Base-by-base conservation (phyloP, 257 asterid species). In the Nicotiana obtusifolia region DNA sequence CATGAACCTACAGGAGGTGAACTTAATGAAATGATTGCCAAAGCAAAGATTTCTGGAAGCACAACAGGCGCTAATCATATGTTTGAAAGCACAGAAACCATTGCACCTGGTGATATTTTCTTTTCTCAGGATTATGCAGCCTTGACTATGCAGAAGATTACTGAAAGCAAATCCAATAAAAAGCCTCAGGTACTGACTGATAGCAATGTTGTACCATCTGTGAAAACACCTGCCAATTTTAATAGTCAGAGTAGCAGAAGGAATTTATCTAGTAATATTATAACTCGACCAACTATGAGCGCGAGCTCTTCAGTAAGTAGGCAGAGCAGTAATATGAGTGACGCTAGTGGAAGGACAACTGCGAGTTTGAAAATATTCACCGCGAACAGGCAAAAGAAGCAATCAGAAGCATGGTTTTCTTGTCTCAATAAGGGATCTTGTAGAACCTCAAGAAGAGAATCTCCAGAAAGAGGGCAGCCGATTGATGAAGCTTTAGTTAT, bases 361-460 rank as follows among this genome's bases (percentile, higher is more conserved):
- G 92, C 75, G 1, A 92, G 93, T 64, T 84, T 89, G 1, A 87
- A 77, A 35, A 94, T 89, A 28, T 94, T 94, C 54, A 78, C 88
- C 0, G 90, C 88, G 0, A 92, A 85, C 85, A 84, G 97, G 64
- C 82, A 86, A 68, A 91, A 88, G 87, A 89, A 81, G 69, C 95
- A 88, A 16, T 56, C 85, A 17, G 97, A 91, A 13, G 80, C 90
- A 17, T 91, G 96, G 94, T 91, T 92, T 77, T 82, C 90, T 37
- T 94, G 98, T 89, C 88, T 94, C 83, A 94, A 88, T 86, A 91
- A 81, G 69, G 98, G 95, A 52, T 84, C 90, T 20, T 94, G 98
- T 83, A 88, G 84, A 79, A 87, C 73, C 15, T 84, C 90, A 1
- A 71, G 41, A 75, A 49, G 83, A 10, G 93, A 83, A 78, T 94